These are phyloP conservation scores for Amphicarpaea edgeworthii DNA, from an alignment of 306 rosid species.

Conservation along the genomic window DNA sequence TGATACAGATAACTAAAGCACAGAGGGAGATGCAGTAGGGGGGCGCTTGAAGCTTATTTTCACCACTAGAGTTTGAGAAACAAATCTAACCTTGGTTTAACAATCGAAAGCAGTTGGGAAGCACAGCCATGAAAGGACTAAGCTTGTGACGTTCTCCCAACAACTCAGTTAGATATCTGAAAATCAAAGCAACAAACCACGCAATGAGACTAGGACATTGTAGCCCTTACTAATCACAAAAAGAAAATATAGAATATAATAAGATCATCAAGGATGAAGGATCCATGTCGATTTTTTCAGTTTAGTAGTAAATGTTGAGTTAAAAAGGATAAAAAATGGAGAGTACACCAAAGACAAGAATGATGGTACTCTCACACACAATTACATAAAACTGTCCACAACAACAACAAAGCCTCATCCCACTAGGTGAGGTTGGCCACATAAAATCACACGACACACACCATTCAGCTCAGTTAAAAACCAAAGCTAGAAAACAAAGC, in stretches of 20 bases:
- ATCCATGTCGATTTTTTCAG: background rate
- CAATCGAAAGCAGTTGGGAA: slow-evolving; percentile 73
- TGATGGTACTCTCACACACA: background rate
- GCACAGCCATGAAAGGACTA: slow-evolving; percentile 77
- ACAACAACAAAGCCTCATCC: background rate
- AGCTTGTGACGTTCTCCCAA: slow-evolving; percentile 87
- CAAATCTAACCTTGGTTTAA: slow-evolving; percentile 85
- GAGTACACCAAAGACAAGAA: slow-evolving; percentile 16
- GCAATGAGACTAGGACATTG: slow-evolving; percentile 5
- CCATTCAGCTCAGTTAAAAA: background rate
- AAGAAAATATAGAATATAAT: background rate
- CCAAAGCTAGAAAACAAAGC: background rate
- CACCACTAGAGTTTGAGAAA: slow-evolving; percentile 15
- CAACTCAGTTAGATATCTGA: slow-evolving; percentile 80
- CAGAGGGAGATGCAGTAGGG: background rate
- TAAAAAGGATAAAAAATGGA: background rate
- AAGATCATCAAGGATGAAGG: slow-evolving; percentile 5
- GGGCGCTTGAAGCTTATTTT: slow-evolving; percentile 19
- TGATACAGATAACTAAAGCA: slow-evolving; percentile 7
- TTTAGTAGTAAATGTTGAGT: slow-evolving; percentile 5
- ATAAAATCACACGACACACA: background rate
- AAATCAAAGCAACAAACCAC: slow-evolving; percentile 28
- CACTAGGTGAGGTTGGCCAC: background rate
- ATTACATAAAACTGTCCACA: background rate
- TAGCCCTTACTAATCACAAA: slow-evolving; percentile 15